Evolutionary conservation across 73 alveolate species (phyloP).

Genomic region (Paramecium sonneborni): DNA sequence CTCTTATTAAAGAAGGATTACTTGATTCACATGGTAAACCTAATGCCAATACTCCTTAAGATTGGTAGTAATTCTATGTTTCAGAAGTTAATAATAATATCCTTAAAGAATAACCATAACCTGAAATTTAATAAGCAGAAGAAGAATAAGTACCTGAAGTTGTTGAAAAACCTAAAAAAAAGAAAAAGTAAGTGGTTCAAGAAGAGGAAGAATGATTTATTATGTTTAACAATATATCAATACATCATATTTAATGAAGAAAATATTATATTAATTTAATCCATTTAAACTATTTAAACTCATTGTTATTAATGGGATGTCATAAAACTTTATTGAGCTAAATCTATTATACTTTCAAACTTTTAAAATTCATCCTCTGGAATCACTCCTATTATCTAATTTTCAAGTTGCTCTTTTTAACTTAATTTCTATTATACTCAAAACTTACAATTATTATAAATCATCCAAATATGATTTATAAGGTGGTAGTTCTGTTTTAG

Average conservation of each 20-base stretch:
- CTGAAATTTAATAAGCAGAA: background rate
- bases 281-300: background rate
- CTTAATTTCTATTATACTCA: too few species aligned
- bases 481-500: constrained; percentile 22
- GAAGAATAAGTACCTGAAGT: background rate
- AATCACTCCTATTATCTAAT: background rate
- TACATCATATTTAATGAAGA: background rate
- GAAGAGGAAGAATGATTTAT: constrained; percentile 43
- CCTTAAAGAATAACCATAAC: background rate
- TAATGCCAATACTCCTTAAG: constrained; percentile 57
- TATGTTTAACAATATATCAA: background rate
- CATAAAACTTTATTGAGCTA: constrained; percentile 22
- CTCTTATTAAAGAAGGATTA: constrained; percentile 96
- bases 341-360: background rate
- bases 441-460: constrained; percentile 80
- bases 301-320: background rate
- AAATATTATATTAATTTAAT: constrained; percentile 80
- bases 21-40: constrained; percentile 95
- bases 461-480: background rate
- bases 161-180: constrained; percentile 29
- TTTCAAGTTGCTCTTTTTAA: background rate
- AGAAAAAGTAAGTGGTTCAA: constrained; percentile 12
- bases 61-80: constrained; percentile 62
- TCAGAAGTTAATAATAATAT: constrained; percentile 61
- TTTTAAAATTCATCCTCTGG: background rate